Evolutionary conservation across 2,329 filamentous ascomycete species (phyloP).

Genomic region (Apiospora hydei): DNA sequence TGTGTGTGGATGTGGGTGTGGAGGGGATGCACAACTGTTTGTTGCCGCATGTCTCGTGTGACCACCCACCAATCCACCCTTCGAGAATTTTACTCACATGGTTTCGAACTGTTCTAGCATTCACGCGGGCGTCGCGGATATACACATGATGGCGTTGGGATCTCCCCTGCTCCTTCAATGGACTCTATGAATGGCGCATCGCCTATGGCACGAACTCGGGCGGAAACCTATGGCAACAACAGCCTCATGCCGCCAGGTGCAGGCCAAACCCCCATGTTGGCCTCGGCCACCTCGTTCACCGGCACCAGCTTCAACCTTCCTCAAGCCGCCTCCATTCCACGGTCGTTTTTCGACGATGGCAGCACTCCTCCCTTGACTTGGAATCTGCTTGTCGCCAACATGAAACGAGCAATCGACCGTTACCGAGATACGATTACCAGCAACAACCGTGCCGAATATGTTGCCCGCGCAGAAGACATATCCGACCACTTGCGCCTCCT

Average conservation of each 20-base stretch:
- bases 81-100: slow-evolving; percentile 5
- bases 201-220: slow-evolving; percentile 62
- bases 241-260: slow-evolving; percentile 48
- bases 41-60: slow-evolving; percentile 21
- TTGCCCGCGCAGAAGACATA: slow-evolving; percentile 94
- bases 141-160: slow-evolving; percentile 61
- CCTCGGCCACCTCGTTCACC: slow-evolving; percentile 69
- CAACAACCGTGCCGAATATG: slow-evolving; percentile 86
- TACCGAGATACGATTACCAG: slow-evolving; percentile 90
- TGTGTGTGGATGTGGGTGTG: not conserved
- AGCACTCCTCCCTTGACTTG: slow-evolving; percentile 82
- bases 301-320: slow-evolving; percentile 64
- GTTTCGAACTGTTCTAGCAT: slow-evolving; percentile 47
- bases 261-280: slow-evolving; percentile 57
- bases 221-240: slow-evolving; percentile 61
- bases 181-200: slow-evolving; percentile 82
- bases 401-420: slow-evolving; percentile 87
- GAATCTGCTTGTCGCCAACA: slow-evolving; percentile 89
- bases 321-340: slow-evolving; percentile 69
- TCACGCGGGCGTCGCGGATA: slow-evolving; percentile 69
- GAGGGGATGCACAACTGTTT: slow-evolving; percentile 9
- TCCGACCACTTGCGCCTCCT: slow-evolving; percentile 94
- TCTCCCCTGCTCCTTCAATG: slow-evolving; percentile 90
- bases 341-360: slow-evolving; percentile 92
- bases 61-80: slow-evolving; percentile 10